Evolutionary conservation across 148 eudicot genomes (phyloP).

Genomic region (Bassia scoparia): DNA sequence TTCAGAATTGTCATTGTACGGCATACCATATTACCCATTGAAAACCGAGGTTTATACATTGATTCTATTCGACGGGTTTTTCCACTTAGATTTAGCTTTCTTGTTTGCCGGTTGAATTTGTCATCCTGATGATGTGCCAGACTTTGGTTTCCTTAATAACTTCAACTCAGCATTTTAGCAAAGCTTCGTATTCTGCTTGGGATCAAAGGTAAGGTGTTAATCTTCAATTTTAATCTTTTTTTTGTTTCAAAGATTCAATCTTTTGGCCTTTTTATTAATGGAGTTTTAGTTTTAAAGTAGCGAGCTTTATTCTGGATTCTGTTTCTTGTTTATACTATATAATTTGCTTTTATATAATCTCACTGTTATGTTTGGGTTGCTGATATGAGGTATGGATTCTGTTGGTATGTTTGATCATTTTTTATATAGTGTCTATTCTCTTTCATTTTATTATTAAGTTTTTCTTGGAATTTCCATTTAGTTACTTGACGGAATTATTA

Average conservation of each 20-base stretch:
- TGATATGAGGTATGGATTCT: background rate
- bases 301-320: background rate
- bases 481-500: background rate
- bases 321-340: background rate
- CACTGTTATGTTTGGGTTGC: background rate
- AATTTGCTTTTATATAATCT: background rate
- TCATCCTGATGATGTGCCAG: no score
- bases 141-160: background rate
- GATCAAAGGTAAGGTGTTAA: constrained; percentile 16
- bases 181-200: background rate
- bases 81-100: no score
- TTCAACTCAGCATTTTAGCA: background rate
- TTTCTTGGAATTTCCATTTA: constrained; percentile 3
- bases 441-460: background rate
- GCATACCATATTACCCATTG: no score
- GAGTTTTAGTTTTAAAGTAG: constrained; percentile 2
- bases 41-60: no score
- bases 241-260: constrained; percentile 3
- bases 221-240: background rate
- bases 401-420: background rate
- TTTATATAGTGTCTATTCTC: no score
- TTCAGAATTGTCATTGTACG: no score
- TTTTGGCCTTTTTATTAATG: constrained; percentile 11
- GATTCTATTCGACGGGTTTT: no score
- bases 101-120: no score